phyloP scores from a whole-genome alignment of 176 grass and related monocot species.

The Musa acuminata region DNA sequence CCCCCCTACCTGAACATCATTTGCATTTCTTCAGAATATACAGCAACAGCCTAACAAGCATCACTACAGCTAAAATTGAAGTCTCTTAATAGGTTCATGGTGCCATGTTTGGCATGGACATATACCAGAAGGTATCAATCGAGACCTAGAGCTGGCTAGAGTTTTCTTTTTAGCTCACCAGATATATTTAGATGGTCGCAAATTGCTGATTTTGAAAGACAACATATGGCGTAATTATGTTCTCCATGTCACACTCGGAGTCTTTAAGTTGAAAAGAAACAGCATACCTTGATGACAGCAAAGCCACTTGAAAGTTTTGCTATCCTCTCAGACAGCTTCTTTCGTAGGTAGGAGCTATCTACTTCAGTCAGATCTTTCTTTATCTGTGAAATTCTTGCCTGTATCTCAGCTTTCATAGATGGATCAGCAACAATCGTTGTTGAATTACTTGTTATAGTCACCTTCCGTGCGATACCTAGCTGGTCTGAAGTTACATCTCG shows the following conservation, averaged over 20 bases:
- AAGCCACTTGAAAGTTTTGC: conserved; percentile 84
- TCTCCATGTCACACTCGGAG: background rate
- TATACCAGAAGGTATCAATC: background rate
- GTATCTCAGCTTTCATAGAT: conserved; percentile 78
- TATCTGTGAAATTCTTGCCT: conserved; percentile 85
- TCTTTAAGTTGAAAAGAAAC: background rate
- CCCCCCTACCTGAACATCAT: conserved; percentile 74
- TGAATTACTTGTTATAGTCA: conserved; percentile 74
- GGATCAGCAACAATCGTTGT: conserved; percentile 84
- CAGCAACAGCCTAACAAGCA: conserved; percentile 10
- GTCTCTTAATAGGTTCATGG: background rate
- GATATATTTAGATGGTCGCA: background rate
- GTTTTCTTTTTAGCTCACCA: background rate
- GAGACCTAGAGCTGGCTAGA: background rate
- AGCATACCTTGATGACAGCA: conserved; percentile 73
- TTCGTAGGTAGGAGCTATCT: conserved; percentile 46
- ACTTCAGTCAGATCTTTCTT: conserved; percentile 74
- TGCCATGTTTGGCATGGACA: background rate
- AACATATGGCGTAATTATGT: background rate
- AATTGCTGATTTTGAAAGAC: background rate
- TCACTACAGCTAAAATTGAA: background rate
- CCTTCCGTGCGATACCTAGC: conserved; percentile 80
- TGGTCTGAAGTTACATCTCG: conserved; percentile 78
- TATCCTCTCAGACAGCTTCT: conserved; percentile 65
- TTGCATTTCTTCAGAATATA: conserved; percentile 21